These are phyloP conservation scores for Lactarius sanguifluus DNA, from an alignment of 768 basidiomycete genomes.

Conservation along the genomic window DNA sequence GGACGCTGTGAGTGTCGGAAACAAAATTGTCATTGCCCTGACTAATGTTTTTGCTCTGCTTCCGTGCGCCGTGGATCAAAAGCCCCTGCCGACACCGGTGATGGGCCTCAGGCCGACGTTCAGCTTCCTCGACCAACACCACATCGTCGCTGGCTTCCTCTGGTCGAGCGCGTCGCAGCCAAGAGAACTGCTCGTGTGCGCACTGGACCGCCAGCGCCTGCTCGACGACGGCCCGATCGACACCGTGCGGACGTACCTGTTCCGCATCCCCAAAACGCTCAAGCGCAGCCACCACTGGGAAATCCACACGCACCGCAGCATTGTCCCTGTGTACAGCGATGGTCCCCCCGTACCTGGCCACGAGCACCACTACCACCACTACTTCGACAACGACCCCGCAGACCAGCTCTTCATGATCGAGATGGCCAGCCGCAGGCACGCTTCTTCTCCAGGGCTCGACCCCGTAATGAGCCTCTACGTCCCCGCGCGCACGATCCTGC, in stretches of 20 bases:
- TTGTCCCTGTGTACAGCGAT: background rate
- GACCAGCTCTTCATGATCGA: slow-evolving; percentile 13
- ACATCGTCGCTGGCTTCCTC: slow-evolving; percentile 14
- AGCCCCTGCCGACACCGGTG: slow-evolving; percentile 4
- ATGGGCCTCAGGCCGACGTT: slow-evolving; percentile 3
- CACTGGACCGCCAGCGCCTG: background rate
- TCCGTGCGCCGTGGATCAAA: background rate
- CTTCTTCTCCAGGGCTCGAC: background rate
- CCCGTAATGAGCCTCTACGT: background rate
- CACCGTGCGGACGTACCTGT: background rate
- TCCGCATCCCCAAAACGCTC: background rate
- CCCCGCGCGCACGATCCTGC: slow-evolving; percentile 2
- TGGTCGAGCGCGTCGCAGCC: slow-evolving; percentile 1
- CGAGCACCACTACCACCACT: background rate
- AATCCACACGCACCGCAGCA: slow-evolving; percentile 6
- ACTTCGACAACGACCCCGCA: slow-evolving; percentile 8
- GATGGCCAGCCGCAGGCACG: background rate
- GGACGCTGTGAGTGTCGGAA: background rate
- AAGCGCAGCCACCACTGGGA: slow-evolving; percentile 6
- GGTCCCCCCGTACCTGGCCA: background rate
- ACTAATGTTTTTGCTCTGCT: background rate
- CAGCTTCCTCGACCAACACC: slow-evolving; percentile 11
- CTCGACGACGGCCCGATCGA: background rate
- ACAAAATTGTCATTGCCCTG: background rate
- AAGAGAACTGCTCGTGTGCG: slow-evolving; percentile 8